A percentile compares a stretch with the other conserved stretches of the same genome.
Conservation (phyloP, 257 asterid species). For the Solanum pimpinellifolium region DNA sequence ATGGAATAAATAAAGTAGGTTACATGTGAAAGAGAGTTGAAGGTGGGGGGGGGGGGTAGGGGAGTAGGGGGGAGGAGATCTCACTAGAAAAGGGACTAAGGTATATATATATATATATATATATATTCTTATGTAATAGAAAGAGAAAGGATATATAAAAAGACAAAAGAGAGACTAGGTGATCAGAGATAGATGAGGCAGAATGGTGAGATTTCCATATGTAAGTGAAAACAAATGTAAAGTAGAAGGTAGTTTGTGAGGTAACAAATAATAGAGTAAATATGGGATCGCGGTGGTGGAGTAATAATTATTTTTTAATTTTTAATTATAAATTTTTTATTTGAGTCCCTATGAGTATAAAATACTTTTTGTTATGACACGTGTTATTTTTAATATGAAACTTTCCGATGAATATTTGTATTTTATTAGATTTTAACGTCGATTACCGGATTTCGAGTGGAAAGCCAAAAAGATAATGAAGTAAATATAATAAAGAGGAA, state of each 20-base stretch:
- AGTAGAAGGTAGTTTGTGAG: background rate
- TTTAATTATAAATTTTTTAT: fast-evolving
- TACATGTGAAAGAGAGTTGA: background rate
- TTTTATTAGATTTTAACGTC: fast-evolving
- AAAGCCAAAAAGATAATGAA: background rate
- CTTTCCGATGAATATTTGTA: fast-evolving
- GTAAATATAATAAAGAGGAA: background rate
- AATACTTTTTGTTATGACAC: fast-evolving
- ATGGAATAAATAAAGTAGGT: conserved; percentile 27
- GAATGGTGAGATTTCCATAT: conserved; percentile 21
- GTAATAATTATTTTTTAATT: no score
- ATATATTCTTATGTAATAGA: background rate
- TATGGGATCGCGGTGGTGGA: fast-evolving
- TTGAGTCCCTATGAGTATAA: no score
- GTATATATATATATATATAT: background rate
- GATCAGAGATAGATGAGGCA: conserved; percentile 20
- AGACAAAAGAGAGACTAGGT: conserved; percentile 13
- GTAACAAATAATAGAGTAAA: background rate
- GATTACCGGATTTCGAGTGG: fast-evolving
- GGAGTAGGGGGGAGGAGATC: background rate
- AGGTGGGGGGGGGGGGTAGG: background rate
- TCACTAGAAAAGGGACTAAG: background rate
- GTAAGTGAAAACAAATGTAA: conserved; percentile 12
- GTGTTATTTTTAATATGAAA: no score
- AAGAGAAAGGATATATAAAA: background rate